Evolutionary conservation across 2,329 filamentous ascomycete species (phyloP).

Genomic region (Pezicula neosporulosa): DNA sequence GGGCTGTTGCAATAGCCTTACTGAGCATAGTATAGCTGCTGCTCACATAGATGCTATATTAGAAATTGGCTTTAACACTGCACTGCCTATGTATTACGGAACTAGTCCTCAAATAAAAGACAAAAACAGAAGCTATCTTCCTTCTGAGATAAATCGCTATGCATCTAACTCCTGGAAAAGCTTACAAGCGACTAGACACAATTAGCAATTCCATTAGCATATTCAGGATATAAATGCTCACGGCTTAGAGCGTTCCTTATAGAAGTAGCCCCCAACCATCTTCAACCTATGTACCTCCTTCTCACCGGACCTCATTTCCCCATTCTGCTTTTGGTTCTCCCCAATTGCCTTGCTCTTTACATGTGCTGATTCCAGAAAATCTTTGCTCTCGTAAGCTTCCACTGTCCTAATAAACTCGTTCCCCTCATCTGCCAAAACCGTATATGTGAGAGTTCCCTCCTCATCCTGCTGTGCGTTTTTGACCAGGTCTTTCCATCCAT

Average conservation of each 20-base stretch:
- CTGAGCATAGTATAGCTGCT: no score
- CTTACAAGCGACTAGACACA: no score
- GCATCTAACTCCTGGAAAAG: no score
- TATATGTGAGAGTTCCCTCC: neutral
- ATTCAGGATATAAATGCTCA: neutral
- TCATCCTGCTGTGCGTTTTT: neutral
- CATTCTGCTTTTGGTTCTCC: neutral
- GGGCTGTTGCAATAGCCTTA: no score
- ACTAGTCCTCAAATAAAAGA: no score
- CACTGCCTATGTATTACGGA: no score
- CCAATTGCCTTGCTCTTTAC: neutral
- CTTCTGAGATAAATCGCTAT: no score
- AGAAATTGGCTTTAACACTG: no score
- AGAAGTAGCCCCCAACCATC: neutral
- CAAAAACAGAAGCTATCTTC: no score
- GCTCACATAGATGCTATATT: no score
- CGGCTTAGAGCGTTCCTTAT: neutral
- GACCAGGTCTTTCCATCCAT: neutral
- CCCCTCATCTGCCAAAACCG: neutral
- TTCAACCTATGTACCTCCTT: neutral
- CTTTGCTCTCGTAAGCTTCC: neutral
- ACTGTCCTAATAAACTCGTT: neutral
- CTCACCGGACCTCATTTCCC: neutral
- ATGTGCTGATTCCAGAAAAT: neutral
- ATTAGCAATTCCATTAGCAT: no score